These are phyloP conservation scores for Straminergon stramineum DNA, from an alignment of 225 moss, liverwort and hornwort species.

Conservation along the genomic window DNA sequence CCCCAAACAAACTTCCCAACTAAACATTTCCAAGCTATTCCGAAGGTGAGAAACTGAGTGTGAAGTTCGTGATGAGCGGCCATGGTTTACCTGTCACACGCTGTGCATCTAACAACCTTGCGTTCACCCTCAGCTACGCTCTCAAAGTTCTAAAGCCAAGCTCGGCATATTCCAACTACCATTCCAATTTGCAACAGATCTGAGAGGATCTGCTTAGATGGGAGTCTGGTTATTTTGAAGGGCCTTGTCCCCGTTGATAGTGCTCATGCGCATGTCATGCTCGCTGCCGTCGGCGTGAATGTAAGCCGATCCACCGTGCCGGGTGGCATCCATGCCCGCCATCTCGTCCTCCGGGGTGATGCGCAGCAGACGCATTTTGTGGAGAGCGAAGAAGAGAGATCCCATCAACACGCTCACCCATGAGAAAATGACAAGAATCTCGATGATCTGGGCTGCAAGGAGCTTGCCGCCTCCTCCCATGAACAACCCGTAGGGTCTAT, in stretches of 20 bases:
- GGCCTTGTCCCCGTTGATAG: conserved; percentile 15
- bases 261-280: background rate
- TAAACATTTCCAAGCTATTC: background rate
- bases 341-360: conserved; percentile 68
- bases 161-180: background rate
- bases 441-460: conserved; percentile 62
- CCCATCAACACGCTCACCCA: conserved; percentile 72
- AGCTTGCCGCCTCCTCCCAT: conserved; percentile 83
- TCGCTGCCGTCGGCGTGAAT: conserved; percentile 39
- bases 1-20: background rate
- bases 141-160: background rate
- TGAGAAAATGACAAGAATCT: conserved; percentile 49
- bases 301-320: conserved; percentile 76
- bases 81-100: background rate
- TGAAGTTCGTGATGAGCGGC: background rate
- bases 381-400: conserved; percentile 40
- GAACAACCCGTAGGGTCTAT: conserved; percentile 54
- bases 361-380: conserved; percentile 40
- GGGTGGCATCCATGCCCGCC: conserved; percentile 71
- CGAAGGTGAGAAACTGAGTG: background rate
- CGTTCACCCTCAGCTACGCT: background rate
- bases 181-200: background rate
- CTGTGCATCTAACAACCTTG: background rate
- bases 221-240: background rate
- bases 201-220: background rate